Conservation (phyloP, 176 grass and related monocot species). For the Hordeum marinum region DNA sequence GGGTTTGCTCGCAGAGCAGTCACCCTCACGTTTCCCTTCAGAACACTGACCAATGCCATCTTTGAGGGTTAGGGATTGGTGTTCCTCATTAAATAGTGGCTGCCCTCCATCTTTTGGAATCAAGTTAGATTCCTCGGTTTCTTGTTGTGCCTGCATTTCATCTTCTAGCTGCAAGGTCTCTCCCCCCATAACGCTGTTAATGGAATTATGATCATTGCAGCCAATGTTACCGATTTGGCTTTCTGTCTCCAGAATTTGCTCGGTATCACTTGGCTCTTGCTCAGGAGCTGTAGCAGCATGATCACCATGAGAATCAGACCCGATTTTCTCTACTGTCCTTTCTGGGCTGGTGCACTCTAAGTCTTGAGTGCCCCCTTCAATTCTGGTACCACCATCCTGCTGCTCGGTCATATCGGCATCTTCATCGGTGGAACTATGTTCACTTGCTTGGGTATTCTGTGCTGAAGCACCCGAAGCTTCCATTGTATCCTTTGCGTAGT, state of each 20-base stretch:
- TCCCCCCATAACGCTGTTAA: slow-evolving; percentile 49
- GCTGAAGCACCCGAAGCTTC: slow-evolving; percentile 55
- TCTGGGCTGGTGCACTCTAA: slow-evolving; percentile 56
- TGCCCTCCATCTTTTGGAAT: slow-evolving; percentile 23
- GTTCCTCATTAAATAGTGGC: slow-evolving; percentile 14
- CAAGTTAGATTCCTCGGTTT: slow-evolving; percentile 38
- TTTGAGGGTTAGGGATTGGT: slow-evolving; percentile 10
- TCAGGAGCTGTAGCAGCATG: slow-evolving; percentile 33
- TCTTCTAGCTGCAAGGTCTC: slow-evolving; percentile 85
- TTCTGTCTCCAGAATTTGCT: slow-evolving; percentile 69
- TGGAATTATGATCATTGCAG: slow-evolving; percentile 34
- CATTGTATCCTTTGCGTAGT: slow-evolving; percentile 25
- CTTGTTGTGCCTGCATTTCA: slow-evolving; percentile 50
- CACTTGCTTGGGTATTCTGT: slow-evolving; percentile 43
- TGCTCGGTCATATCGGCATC: slow-evolving; percentile 50
- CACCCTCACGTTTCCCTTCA: slow-evolving; percentile 42
- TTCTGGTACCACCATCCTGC: slow-evolving; percentile 38
- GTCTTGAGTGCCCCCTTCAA: slow-evolving; percentile 66
- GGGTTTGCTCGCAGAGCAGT: slow-evolving; percentile 32
- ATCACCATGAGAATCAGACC: slow-evolving; percentile 42
- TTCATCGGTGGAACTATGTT: slow-evolving; percentile 46
- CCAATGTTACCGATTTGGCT: slow-evolving; percentile 50
- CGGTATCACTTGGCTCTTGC: slow-evolving; percentile 58
- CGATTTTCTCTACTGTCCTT: slow-evolving; percentile 34
- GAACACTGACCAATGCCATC: slow-evolving; percentile 16